Base-by-base conservation (phyloP, 345 rosid genomes). In the Eucalyptus rudis region DNA sequence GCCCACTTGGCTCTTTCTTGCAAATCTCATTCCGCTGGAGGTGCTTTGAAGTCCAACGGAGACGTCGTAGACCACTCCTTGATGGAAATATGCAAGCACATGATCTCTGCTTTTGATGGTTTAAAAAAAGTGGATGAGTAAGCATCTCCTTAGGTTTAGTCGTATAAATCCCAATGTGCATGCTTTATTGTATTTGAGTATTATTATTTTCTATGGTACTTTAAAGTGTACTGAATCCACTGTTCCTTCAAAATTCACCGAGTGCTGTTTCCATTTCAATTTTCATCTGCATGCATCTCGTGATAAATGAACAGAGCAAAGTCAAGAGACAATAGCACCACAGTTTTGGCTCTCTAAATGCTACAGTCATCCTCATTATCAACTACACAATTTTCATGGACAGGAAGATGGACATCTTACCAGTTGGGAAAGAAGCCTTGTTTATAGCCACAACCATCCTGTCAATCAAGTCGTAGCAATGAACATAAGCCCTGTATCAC, bases 381-480 rank as follows among this genome's bases (percentile, higher is more conserved):
- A 24, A 76, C 8, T 20, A 9, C 83, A 5, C 47, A 36, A 16
- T 4, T 76, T 76, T 76, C 27, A 76, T 76, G 83, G 47, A 76
- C 96, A 97, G 99, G 92, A 90, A 92, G 86, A 90, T 93, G 90
- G 96, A 96, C 90, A 95, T 96, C 89, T 90, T 92, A 86, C 92
- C 96, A 7, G 87, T 95, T 44, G 99, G 95, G 86, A 96, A 94
- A 89, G 97, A 95, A 93, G 98, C 96, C 56, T 52, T 97, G 91
- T 95, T 96, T 92, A 91, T 96, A 16, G 99, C 99, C 40, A 93
- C 92, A 83, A 91, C 92, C 47, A 88, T 96, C 56, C 93, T 92
- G 51, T 91, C 94, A 89, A 91, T 81, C 33, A 90, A 81, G 40
- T 87, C 89, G 8, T 92, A 92, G 90, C 15, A 86, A 31, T 76